Evolutionary conservation across 2,329 filamentous ascomycete species (phyloP).

Genomic region (Emydomyces testavorans): DNA sequence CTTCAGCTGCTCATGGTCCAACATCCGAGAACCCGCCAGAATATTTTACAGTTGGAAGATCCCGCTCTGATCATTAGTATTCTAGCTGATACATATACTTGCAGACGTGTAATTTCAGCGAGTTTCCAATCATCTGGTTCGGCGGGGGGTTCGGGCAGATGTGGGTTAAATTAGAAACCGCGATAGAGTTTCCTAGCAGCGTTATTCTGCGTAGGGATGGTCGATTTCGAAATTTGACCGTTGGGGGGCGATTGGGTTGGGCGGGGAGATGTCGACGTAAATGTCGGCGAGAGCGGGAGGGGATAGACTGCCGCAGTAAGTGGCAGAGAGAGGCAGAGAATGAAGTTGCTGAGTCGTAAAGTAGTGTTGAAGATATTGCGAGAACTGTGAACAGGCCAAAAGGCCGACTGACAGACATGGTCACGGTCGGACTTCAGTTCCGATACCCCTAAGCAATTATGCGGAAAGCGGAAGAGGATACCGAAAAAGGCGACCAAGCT

Average conservation of each 20-base stretch:
- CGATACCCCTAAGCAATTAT: background rate
- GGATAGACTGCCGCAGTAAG: too few species aligned
- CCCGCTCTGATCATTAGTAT: background rate
- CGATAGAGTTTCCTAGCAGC: background rate
- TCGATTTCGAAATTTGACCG: background rate
- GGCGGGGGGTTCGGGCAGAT: background rate
- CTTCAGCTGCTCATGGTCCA: too few species aligned
- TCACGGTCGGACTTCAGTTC: too few species aligned
- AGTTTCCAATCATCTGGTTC: slow-evolving; percentile 4
- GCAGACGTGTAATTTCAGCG: background rate
- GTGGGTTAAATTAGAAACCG: background rate
- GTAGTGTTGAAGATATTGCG: too few species aligned
- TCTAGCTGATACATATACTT: background rate
- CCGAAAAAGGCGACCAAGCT: background rate
- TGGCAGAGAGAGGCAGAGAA: too few species aligned
- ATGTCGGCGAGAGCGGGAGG: too few species aligned
- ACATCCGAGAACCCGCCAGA: too few species aligned
- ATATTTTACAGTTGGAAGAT: background rate
- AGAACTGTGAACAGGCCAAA: too few species aligned
- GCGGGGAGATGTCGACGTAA: background rate
- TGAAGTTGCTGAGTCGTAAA: too few species aligned
- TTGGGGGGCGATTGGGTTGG: background rate
- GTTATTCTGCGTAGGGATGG: background rate
- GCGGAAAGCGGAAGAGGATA: background rate
- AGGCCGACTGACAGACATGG: too few species aligned